Evolutionary conservation across 208 protist genomes (phyloP).

Genomic region (Trichomonas tenax): DNA sequence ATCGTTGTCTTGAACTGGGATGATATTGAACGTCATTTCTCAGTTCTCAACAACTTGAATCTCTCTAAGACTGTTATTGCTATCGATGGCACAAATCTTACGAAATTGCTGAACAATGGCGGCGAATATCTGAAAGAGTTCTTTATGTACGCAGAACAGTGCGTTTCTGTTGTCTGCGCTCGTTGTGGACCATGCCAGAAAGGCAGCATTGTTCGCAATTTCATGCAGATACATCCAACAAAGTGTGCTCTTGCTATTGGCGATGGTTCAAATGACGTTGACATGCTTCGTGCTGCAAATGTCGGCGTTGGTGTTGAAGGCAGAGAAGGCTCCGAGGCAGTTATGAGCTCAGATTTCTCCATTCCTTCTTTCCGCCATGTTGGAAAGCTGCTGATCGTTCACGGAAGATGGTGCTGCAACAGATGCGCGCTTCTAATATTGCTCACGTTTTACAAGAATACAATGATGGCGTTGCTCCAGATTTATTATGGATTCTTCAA

Average conservation of each 20-base stretch:
- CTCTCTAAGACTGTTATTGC: neutral
- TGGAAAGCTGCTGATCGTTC: neutral
- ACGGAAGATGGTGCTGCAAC: neutral
- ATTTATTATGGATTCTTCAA: constrained; percentile 10
- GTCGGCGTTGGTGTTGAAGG: constrained; percentile 66
- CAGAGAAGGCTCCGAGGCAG: neutral
- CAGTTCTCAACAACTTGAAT: neutral
- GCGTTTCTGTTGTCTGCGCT: neutral
- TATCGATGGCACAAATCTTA: neutral
- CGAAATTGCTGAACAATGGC: neutral
- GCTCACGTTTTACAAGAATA: neutral
- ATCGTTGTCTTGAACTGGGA: neutral
- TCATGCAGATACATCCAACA: neutral
- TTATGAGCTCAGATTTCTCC: neutral
- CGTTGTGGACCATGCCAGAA: neutral
- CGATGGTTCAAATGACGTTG: constrained; percentile 92
- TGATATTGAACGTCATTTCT: neutral
- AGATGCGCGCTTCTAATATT: neutral
- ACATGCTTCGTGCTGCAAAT: constrained; percentile 75
- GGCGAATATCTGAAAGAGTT: neutral
- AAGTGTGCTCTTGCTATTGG: constrained; percentile 62
- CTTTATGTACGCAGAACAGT: too few species aligned
- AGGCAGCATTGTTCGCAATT: neutral
- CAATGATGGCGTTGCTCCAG: neutral
- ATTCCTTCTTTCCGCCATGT: neutral